phyloP scores from a whole-genome alignment of 176 grass and related monocot genomes.

The Zoysia japonica region DNA sequence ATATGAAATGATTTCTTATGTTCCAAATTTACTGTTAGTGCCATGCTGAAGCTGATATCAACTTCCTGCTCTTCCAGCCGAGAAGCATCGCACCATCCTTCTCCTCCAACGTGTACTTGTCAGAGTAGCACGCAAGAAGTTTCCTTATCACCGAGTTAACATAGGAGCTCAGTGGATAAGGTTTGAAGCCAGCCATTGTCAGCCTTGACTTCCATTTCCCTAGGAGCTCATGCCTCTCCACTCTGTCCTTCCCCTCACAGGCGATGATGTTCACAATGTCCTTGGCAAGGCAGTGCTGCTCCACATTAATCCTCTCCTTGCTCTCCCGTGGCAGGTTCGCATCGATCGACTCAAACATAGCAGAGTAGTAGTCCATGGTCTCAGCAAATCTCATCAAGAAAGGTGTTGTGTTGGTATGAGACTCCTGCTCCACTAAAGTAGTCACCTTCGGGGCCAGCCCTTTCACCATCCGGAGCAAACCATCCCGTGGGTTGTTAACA shows the following conservation, averaged over 20 bases:
- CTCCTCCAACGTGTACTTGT: constrained; percentile 86
- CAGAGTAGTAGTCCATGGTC: constrained; percentile 87
- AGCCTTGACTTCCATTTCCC: constrained; percentile 95
- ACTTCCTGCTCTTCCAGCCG: constrained; percentile 88
- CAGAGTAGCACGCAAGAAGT: constrained; percentile 73
- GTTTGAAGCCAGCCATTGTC: constrained; percentile 91
- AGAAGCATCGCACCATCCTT: constrained; percentile 80
- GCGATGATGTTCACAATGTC: constrained; percentile 97
- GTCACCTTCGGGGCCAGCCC: constrained; percentile 86
- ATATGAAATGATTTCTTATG: constrained; percentile 27
- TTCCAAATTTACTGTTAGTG: constrained; percentile 52
- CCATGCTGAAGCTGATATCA: constrained; percentile 98
- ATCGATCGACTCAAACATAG: constrained; percentile 94
- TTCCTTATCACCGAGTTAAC: constrained; percentile 96
- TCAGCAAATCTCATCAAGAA: constrained; percentile 83
- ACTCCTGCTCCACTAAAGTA: constrained; percentile 95
- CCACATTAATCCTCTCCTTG: constrained; percentile 84
- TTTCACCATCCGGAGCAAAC: constrained; percentile 92
- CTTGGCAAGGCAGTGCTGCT: constrained; percentile 95
- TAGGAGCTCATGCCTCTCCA: constrained; percentile 89
- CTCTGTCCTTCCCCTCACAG: constrained; percentile 84
- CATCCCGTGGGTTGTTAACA: constrained; percentile 83
- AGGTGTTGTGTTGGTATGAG: constrained; percentile 91
- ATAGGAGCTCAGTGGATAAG: constrained; percentile 77
- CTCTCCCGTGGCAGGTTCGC: constrained; percentile 61